These are phyloP conservation scores for Mastigamoeba balamuthi DNA, from an alignment of 78 protist species.

Conservation along the genomic window DNA sequence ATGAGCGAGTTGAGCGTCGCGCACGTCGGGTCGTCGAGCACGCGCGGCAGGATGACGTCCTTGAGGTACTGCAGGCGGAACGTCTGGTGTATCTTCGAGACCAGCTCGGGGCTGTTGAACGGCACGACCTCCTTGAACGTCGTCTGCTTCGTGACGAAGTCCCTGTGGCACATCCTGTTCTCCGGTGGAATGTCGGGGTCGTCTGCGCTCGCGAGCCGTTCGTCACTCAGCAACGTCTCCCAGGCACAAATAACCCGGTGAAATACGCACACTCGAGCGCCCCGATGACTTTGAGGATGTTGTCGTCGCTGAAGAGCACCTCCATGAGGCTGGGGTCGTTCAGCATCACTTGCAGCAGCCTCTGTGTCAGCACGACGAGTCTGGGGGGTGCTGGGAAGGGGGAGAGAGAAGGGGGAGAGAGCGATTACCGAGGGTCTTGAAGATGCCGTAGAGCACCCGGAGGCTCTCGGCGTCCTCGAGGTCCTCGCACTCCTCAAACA, in stretches of 20 bases:
- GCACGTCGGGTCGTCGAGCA: slow-evolving; percentile 72
- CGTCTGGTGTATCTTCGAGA: slow-evolving; percentile 61
- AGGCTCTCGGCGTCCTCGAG: slow-evolving; percentile 2
- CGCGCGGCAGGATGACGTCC: slow-evolving; percentile 71
- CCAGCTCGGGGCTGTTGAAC: slow-evolving; percentile 7
- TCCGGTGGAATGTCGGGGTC: slow-evolving; percentile 59
- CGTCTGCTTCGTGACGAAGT: slow-evolving; percentile 12
- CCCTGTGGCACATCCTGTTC: slow-evolving; percentile 39
- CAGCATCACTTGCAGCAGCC: slow-evolving; percentile 17
- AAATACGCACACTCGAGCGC: slow-evolving; percentile 58
- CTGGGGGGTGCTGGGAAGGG: background rate
- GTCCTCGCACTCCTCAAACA: slow-evolving; percentile 42
- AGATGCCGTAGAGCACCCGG: slow-evolving; percentile 20
- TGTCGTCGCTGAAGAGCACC: slow-evolving; percentile 41
- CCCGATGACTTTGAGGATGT: slow-evolving; percentile 47
- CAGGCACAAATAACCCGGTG: background rate
- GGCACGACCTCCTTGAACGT: slow-evolving; percentile 60
- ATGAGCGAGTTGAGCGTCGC: slow-evolving; percentile 51
- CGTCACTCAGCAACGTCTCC: background rate
- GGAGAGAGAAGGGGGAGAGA: background rate
- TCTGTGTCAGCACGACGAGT: background rate
- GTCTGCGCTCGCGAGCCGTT: slow-evolving; percentile 9
- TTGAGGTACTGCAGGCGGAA: slow-evolving; percentile 68
- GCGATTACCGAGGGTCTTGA: slow-evolving; percentile 22
- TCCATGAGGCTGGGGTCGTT: slow-evolving; percentile 46